Evolutionary conservation across 345 rosid genomes (phyloP).

Genomic region (Combretum micranthum): DNA sequence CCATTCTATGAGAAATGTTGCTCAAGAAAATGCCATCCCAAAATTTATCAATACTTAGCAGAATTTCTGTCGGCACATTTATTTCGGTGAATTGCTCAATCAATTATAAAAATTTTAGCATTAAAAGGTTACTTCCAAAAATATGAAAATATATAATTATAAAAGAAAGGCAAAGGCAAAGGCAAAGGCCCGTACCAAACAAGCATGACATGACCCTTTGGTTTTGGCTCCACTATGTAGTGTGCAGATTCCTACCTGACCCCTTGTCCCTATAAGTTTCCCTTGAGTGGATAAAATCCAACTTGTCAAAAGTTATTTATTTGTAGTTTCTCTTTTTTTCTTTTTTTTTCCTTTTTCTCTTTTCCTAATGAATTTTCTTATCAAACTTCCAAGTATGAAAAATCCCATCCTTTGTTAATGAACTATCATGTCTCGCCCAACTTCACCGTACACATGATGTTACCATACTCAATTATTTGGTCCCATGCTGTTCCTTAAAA

Average conservation of each 20-base stretch:
- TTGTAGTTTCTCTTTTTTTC: conserved; percentile 5
- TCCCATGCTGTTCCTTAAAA: conserved; percentile 10
- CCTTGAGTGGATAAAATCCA: conserved; percentile 6
- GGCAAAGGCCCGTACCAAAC: not conserved
- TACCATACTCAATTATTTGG: conserved; percentile 21
- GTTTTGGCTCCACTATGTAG: conserved; percentile 7
- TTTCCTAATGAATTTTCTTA: not conserved
- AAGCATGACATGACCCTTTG: conserved; percentile 4
- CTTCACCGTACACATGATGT: conserved; percentile 11
- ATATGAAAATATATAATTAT: too few relatives aligned
- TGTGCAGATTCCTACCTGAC: not conserved
- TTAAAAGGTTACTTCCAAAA: too few relatives aligned
- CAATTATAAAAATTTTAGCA: too few relatives aligned
- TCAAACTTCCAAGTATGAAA: conserved; percentile 6
- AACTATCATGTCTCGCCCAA: conserved; percentile 26
- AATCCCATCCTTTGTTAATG: conserved; percentile 8
- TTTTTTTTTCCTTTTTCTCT: too few relatives aligned
- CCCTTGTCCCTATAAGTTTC: conserved; percentile 4
- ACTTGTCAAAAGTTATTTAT: conserved; percentile 3
- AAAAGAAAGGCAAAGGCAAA: too few relatives aligned
- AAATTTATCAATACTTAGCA: too few relatives aligned
- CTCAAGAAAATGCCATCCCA: too few relatives aligned
- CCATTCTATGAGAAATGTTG: too few relatives aligned
- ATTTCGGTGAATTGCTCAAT: too few relatives aligned
- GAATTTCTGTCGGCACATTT: too few relatives aligned